Percentiles rank a stretch among this genome's conserved stretches.
These are phyloP conservation scores for Tetrahymena thermophila DNA, from an alignment of 73 alveolate genomes.

Conservation along the genomic window DNA sequence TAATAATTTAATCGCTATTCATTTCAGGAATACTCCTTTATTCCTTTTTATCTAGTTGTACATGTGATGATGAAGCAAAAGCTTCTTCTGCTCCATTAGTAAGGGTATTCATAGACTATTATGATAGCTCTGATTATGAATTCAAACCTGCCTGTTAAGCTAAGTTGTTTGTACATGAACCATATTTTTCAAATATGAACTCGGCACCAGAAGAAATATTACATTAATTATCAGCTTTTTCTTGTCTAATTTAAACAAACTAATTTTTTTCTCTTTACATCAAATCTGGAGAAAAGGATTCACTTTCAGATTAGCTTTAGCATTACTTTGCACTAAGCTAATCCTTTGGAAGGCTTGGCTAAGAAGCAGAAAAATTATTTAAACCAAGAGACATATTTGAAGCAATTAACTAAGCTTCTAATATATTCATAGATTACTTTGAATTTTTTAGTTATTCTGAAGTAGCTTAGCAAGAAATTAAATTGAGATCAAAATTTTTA, in stretches of 20 bases:
- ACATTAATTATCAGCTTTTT: too few relatives aligned
- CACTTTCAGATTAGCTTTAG: background rate
- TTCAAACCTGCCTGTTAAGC: background rate
- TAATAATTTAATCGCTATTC: background rate
- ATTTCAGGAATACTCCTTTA: background rate
- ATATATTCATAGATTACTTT: background rate
- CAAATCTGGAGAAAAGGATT: background rate
- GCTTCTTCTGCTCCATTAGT: background rate
- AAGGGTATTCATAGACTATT: background rate
- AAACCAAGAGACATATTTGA: background rate
- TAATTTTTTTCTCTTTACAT: background rate
- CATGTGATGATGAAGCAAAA: background rate
- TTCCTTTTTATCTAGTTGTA: background rate
- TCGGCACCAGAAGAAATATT: background rate
- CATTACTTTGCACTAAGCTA: background rate
- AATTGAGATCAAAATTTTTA: background rate
- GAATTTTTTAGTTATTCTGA: background rate
- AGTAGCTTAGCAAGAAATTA: background rate
- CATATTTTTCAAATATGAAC: background rate
- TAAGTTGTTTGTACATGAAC: too few relatives aligned
- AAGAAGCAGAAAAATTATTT: background rate
- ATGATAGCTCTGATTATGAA: background rate
- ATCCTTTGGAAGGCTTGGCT: background rate
- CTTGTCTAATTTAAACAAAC: background rate
- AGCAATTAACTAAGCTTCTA: background rate